phyloP scores from a whole-genome alignment of 2,329 filamentous ascomycete genomes.

The Ophiostoma tasmaniense region DNA sequence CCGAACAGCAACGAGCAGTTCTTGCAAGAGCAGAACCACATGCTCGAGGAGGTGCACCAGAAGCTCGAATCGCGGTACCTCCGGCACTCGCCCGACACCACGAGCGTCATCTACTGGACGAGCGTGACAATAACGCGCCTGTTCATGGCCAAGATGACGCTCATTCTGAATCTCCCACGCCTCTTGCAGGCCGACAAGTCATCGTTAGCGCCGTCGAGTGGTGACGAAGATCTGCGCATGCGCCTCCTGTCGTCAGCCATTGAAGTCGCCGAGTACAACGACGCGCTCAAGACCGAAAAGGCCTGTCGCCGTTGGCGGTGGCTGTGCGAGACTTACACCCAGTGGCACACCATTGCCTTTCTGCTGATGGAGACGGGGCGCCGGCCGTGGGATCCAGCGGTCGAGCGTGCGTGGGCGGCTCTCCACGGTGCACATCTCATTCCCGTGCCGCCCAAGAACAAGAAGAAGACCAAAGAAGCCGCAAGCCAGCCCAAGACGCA shows the following conservation, averaged over 20 bases:
- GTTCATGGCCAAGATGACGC: constrained; percentile 69
- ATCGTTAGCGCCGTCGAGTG: not conserved
- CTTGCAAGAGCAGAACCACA: constrained; percentile 34
- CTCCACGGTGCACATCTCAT: constrained; percentile 39
- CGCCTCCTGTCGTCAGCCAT: constrained; percentile 42
- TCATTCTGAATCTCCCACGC: constrained; percentile 68
- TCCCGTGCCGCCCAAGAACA: constrained; percentile 20
- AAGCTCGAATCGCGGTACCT: constrained; percentile 37
- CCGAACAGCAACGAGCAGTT: constrained; percentile 15
- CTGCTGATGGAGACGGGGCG: constrained; percentile 44
- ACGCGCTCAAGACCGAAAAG: constrained; percentile 42
- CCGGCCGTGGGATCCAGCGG: constrained; percentile 35
- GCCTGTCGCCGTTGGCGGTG: constrained; percentile 45
- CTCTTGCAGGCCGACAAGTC: constrained; percentile 33
- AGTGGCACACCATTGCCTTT: constrained; percentile 51
- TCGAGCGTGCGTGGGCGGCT: constrained; percentile 41
- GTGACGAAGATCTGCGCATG: constrained; percentile 30
- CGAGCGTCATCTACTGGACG: constrained; percentile 32
- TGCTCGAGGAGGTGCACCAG: constrained; percentile 39
- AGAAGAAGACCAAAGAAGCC: not conserved
- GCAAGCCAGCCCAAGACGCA: not conserved
- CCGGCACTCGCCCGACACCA: constrained; percentile 29
- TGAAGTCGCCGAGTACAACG: constrained; percentile 48
- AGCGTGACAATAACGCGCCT: constrained; percentile 43
- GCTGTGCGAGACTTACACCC: constrained; percentile 50